Evolutionary conservation across 176 grass and related monocot species (phyloP).

Genomic region (Neostapfia colusana): DNA sequence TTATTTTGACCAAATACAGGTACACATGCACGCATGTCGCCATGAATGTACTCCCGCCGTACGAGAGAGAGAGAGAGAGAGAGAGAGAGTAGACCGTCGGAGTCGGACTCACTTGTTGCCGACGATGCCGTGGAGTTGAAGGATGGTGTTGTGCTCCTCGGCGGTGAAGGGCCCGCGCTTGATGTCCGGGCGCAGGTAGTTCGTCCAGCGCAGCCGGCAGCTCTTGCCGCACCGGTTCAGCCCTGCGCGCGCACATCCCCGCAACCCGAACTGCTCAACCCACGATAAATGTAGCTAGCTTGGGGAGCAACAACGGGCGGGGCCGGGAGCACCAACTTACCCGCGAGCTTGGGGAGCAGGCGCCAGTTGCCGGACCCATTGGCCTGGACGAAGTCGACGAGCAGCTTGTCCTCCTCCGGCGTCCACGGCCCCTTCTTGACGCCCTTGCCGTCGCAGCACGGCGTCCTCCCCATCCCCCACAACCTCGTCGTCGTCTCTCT

Average conservation of each 20-base stretch:
- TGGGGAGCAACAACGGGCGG: too few relatives aligned
- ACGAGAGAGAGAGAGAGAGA: too few relatives aligned
- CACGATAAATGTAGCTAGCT: too few relatives aligned
- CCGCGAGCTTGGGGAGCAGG: slow-evolving; percentile 85
- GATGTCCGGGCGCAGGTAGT: slow-evolving; percentile 97
- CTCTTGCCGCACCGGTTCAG: slow-evolving; percentile 96
- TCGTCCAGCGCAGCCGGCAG: slow-evolving; percentile 97
- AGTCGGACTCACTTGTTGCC: slow-evolving; percentile 95
- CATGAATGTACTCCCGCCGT: too few relatives aligned
- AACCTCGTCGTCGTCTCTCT: neutral
- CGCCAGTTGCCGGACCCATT: slow-evolving; percentile 90
- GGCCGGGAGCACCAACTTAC: slow-evolving; percentile 35
- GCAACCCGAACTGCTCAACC: neutral
- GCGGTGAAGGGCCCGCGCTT: slow-evolving; percentile 85
- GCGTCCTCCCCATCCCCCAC: slow-evolving; percentile 72
- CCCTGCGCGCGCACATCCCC: slow-evolving; percentile 48
- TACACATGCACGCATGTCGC: neutral
- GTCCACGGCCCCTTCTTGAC: slow-evolving; percentile 96
- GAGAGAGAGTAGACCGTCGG: too few relatives aligned
- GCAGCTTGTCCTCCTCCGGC: slow-evolving; percentile 93
- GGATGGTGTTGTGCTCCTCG: slow-evolving; percentile 87
- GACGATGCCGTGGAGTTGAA: slow-evolving; percentile 91
- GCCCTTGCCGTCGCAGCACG: slow-evolving; percentile 91
- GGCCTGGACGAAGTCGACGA: slow-evolving; percentile 78
- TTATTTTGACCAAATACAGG: neutral